Base-by-base conservation (phyloP, 345 rosid genomes). In the Boechera retrofracta region DNA sequence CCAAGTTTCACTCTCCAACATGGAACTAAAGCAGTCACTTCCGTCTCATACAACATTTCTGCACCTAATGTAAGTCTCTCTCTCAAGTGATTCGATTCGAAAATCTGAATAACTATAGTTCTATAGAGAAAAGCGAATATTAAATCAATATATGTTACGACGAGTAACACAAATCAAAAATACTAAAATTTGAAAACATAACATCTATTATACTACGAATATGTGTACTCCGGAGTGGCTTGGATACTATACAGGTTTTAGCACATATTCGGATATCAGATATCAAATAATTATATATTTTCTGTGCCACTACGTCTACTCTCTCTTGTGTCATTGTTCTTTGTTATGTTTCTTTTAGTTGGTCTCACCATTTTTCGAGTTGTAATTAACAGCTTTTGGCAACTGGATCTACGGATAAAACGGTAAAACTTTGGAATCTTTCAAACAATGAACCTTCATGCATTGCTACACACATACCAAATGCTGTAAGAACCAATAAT, bases 31-130 rank as follows among this genome's bases (percentile, higher is more conserved):
- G 39, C 18, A 56, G 61, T 0, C 18, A 26, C 59, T 55, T 55
- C 59, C 16, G 35, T 55, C 16, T 55, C 59, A 28, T 55, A 55
- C 59, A 55, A 55, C 59, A 28, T 55, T 55, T 55, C 59, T 0
- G 35, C 54, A 3, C 54, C 54, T 18, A 49, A 49, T 49, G 54
- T 49, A 49, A n/a, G 26, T 6, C 10, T 48, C 10, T 48, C 26
- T 48, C 4, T 48, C 52, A n/a, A 41, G 11, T 13, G 49, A 13
- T 45, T 45, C 3, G 49, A 45, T 42, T 42, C n/a, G 6, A 45
- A 15, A 15, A 45, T 15, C 2, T 15, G 7, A 45, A 45, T 13
- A 45, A 15, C 18, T 45, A 5, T 5, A 4, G 6, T 12, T 44
- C 6, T 44, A 44, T 13, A 2, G 45, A 10, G 13, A 4, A 41